Evolutionary conservation across 768 basidiomycete genomes (phyloP).

Genomic region (Lactarius evosmus): DNA sequence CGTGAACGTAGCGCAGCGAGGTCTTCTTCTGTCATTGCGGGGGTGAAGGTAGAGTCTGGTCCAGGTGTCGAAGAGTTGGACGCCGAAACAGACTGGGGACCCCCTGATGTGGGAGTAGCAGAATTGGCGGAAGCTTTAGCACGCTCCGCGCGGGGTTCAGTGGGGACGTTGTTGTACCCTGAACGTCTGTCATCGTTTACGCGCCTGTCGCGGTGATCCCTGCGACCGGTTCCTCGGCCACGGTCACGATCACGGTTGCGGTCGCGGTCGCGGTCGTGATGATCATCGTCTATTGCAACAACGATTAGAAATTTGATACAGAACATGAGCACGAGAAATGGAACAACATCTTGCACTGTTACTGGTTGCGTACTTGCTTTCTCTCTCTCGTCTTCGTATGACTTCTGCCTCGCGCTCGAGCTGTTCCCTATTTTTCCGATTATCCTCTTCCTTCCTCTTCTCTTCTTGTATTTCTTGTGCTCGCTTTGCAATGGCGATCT

Average conservation of each 20-base stretch:
- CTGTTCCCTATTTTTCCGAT: conserved; percentile 58
- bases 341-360: conserved; percentile 43
- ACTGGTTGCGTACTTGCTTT: conserved; percentile 40
- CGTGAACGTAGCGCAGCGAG: conserved; percentile 82
- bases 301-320: conserved; percentile 16
- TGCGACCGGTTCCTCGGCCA: conserved; percentile 28
- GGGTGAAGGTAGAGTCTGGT: conserved; percentile 42
- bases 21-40: conserved; percentile 79
- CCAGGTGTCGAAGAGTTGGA: conserved; percentile 34
- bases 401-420: conserved; percentile 78
- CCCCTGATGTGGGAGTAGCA: conserved; percentile 49
- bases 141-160: conserved; percentile 79
- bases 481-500: conserved; percentile 83
- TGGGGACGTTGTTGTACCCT: conserved; percentile 69
- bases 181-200: conserved; percentile 32
- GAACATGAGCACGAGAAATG: conserved; percentile 16
- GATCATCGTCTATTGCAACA: conserved; percentile 38
- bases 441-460: conserved; percentile 59
- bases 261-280: conserved; percentile 33
- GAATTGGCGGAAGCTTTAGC: conserved; percentile 42
- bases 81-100: conserved; percentile 22
- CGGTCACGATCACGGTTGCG: conserved; percentile 31
- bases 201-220: conserved; percentile 43
- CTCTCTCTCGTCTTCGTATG: conserved; percentile 49
- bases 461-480: conserved; percentile 77